These are phyloP conservation scores for Leishmania martiniquensis DNA, from an alignment of 208 protist genomes.

Conservation along the genomic window DNA sequence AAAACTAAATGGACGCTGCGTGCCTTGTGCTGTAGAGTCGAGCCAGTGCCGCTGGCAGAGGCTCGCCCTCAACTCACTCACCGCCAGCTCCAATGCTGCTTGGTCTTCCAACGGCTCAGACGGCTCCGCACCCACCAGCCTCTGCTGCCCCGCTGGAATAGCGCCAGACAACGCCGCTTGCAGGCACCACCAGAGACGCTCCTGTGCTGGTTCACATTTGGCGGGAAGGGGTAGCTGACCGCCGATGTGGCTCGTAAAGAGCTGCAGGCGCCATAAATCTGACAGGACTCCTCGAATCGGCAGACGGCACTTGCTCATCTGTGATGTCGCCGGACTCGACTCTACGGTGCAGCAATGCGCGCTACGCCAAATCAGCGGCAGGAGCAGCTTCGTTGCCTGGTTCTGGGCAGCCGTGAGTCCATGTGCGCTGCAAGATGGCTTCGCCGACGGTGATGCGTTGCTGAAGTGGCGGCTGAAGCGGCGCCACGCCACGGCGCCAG, in stretches of 20 bases:
- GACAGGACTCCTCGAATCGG: not conserved
- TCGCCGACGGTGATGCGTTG: not conserved
- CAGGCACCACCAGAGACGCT: conserved; percentile 9
- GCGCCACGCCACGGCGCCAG: conserved; percentile 1
- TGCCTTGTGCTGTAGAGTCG: not conserved
- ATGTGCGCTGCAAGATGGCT: not conserved
- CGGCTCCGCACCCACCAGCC: not conserved
- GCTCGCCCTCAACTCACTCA: not conserved
- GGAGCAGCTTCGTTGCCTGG: not conserved
- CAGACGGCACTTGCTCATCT: not conserved
- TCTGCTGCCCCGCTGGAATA: not conserved
- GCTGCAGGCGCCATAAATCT: conserved; percentile 6
- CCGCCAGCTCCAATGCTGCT: not conserved
- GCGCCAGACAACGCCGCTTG: not conserved
- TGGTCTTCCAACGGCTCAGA: not conserved
- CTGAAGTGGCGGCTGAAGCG: not conserved
- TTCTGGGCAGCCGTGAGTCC: not conserved
- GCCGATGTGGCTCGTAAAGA: conserved; percentile 5
- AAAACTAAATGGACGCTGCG: not conserved
- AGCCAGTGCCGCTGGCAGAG: not conserved
- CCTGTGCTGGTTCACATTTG: not conserved
- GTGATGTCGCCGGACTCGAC: not conserved
- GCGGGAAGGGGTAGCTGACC: conserved; percentile 5
- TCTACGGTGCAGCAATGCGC: conserved; percentile 1
- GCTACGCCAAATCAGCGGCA: conserved; percentile 2